Evolutionary conservation across 2,329 filamentous ascomycete genomes (phyloP).

Genomic region (Fonsecaea pedrosoi): DNA sequence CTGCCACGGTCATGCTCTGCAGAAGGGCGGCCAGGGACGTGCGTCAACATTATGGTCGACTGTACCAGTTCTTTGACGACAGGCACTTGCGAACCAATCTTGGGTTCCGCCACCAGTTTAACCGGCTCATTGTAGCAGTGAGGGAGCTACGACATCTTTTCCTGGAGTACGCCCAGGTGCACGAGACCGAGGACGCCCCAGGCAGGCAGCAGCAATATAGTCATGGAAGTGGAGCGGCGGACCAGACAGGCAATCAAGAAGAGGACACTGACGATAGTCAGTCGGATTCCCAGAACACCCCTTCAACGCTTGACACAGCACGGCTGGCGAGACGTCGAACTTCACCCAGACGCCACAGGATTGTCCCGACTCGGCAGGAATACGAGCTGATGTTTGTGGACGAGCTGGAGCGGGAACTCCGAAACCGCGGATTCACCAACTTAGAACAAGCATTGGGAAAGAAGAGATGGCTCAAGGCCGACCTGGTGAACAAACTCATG

Average conservation of each 20-base stretch:
- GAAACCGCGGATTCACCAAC: constrained; percentile 10
- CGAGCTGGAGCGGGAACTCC: constrained; percentile 29
- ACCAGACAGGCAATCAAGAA: constrained; percentile 1
- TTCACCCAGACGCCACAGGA: background rate
- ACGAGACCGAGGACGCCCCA: too few species aligned
- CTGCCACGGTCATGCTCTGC: constrained; percentile 11
- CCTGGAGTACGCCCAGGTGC: constrained; percentile 11
- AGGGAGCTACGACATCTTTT: constrained; percentile 23
- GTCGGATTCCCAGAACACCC: constrained; percentile 12
- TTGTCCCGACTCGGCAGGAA: constrained; percentile 14
- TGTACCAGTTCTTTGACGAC: constrained; percentile 15
- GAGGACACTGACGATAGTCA: constrained; percentile 9
- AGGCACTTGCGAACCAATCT: constrained; percentile 5
- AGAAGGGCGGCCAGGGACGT: constrained; percentile 18
- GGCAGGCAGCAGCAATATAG: background rate
- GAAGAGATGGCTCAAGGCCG: constrained; percentile 9
- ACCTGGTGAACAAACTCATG: constrained; percentile 23
- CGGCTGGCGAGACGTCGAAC: constrained; percentile 1
- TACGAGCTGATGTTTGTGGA: constrained; percentile 30
- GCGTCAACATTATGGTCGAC: constrained; percentile 3
- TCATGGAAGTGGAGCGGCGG: background rate
- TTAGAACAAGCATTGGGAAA: background rate
- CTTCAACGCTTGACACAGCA: background rate
- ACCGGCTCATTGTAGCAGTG: constrained; percentile 20
- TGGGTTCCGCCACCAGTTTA: constrained; percentile 21